phyloP scores from a whole-genome alignment of 208 protist species.

The Trypanosoma brucei region DNA sequence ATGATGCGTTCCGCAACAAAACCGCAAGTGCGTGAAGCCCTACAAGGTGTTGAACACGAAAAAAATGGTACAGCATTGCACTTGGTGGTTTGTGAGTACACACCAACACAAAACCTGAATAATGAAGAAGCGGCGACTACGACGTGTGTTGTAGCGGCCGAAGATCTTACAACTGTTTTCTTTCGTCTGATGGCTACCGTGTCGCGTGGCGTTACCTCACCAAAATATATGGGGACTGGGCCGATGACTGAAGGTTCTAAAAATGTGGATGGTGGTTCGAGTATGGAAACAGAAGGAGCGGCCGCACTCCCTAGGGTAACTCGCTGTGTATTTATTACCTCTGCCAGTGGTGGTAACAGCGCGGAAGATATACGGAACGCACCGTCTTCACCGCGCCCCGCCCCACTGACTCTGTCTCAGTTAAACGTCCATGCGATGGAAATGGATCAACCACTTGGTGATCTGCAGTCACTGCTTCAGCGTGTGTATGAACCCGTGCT shows the following conservation, averaged over 20 bases:
- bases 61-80: neutral
- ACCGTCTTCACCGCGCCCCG: neutral
- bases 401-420: slow-evolving; percentile 38
- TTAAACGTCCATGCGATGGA: slow-evolving; percentile 67
- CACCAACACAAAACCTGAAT: neutral
- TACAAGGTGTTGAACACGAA: slow-evolving; percentile 11
- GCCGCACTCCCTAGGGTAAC: too few species aligned
- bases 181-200: neutral
- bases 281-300: too few species aligned
- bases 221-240: neutral
- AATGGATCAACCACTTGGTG: slow-evolving; percentile 45
- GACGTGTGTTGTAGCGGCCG: slow-evolving; percentile 8
- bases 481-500: slow-evolving; percentile 75
- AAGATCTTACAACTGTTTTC: slow-evolving; percentile 9
- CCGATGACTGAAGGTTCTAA: neutral
- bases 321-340: neutral
- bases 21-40: slow-evolving; percentile 47
- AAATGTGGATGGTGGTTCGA: too few species aligned
- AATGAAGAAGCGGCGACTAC: neutral
- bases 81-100: slow-evolving; percentile 18
- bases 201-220: neutral
- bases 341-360: neutral
- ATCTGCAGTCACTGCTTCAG: slow-evolving; percentile 54
- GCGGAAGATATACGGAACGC: neutral
- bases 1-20: slow-evolving; percentile 49